Base-by-base conservation (phyloP, 345 rosid species). In the Acer campestre region DNA sequence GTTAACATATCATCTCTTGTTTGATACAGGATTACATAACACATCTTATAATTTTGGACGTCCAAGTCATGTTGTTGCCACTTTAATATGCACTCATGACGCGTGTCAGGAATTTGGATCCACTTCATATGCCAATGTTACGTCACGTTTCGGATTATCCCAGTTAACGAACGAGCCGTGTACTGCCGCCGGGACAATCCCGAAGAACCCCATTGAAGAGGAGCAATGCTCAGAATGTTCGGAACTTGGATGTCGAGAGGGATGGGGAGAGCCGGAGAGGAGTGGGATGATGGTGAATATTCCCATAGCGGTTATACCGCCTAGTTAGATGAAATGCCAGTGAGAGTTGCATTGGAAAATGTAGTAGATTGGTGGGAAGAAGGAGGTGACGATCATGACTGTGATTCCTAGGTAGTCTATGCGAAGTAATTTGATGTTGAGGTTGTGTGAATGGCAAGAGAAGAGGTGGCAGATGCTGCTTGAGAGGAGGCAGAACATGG, bases 331-430 rank as follows among this genome's bases (percentile, higher is more conserved):
- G 78, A 88, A 78, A 75, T 91, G 92, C 98, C 98, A 95, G 10
- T 68, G 92, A 6, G 91, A 86, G 22, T 91, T 89, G 6, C 98
- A 95, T 29, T 86, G 97, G 83, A 95, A 95, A 62, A 95, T 84
- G 82, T 93, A 95, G 85, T 78, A 93, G 29, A 95, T 95, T 20
- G 95, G 94, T 11, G 98, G 98, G 82, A 95, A 91, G 75, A 91
- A 95, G 1, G 98, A 95, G 76, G 98, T 93, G 86, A 95, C 91
- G 83, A 95, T 95, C 98, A 93, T 93, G 76, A 81, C 81, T 2
- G 94, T 73, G 79, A 95, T 95, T 0, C 98, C 98, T 0, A 84
- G 68, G 22, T 89, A 93, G 84, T 95, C 98, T 3, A 95, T 80
- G 10, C 95, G 86, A 25, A 93, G 82, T 65, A 95, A 81, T 22